These are phyloP conservation scores for Viola pubescens DNA, from an alignment of 441 rosid genomes.

Conservation along the genomic window DNA sequence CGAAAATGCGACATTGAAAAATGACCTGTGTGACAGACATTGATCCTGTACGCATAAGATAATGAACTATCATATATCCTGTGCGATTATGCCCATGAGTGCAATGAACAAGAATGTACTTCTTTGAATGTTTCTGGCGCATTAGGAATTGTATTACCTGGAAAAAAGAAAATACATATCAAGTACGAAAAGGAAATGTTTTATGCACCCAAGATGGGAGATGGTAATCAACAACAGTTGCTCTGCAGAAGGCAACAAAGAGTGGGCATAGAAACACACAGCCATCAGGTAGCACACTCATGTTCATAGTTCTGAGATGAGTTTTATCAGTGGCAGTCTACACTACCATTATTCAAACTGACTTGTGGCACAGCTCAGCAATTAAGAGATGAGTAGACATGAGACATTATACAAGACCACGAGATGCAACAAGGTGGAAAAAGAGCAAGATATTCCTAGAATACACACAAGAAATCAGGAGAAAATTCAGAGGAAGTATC, in stretches of 20 bases:
- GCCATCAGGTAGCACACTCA: too few relatives aligned
- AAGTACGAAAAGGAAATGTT: neutral
- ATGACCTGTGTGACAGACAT: conserved; percentile 84
- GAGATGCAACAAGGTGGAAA: neutral
- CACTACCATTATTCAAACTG: too few relatives aligned
- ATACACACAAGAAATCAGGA: neutral
- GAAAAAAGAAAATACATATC: neutral
- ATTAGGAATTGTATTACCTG: conserved; percentile 71
- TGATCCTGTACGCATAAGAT: conserved; percentile 73
- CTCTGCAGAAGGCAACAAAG: too few relatives aligned
- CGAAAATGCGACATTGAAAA: conserved; percentile 6
- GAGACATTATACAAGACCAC: too few relatives aligned
- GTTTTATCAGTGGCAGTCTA: too few relatives aligned
- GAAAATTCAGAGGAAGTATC: neutral
- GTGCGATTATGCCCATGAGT: conserved; percentile 99
- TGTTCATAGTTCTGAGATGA: too few relatives aligned
- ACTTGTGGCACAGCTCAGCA: too few relatives aligned
- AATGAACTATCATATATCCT: conserved; percentile 94
- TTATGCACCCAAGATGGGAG: neutral
- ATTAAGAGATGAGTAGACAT: too few relatives aligned
- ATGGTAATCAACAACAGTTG: too few relatives aligned
- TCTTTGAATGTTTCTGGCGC: conserved; percentile 71
- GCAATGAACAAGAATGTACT: conserved; percentile 89
- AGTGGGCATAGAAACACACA: too few relatives aligned
- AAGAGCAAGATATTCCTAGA: neutral